A percentile compares a stretch with the other conserved stretches of the same genome.
Evolutionary conservation across 352 stramenopile genomes (phyloP).

Genomic region (Elongisporangium anandrum): DNA sequence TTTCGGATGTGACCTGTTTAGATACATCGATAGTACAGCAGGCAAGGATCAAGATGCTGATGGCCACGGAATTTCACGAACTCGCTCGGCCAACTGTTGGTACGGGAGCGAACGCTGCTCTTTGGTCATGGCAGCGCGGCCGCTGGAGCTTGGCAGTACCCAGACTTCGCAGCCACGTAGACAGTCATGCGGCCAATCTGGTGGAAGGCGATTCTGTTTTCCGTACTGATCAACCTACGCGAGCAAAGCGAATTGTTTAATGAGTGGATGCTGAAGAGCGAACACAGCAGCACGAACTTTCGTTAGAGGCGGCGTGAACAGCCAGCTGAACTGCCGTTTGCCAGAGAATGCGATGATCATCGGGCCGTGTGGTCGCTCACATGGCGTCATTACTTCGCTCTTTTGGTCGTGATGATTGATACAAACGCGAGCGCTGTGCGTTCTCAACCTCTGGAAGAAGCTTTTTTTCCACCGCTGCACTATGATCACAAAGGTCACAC

Average conservation of each 20-base stretch:
- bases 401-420: slow-evolving; percentile 19
- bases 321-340: slow-evolving; percentile 82
- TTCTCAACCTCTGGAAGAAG: slow-evolving; percentile 56
- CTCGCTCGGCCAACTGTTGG: slow-evolving; percentile 50
- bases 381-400: slow-evolving; percentile 9
- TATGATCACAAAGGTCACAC: too few relatives aligned
- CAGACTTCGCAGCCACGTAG: slow-evolving; percentile 63
- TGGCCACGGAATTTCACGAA: slow-evolving; percentile 58
- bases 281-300: slow-evolving; percentile 22
- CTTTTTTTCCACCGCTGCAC: slow-evolving; percentile 57
- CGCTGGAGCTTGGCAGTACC: slow-evolving; percentile 82
- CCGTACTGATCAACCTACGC: slow-evolving; percentile 49
- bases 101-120: slow-evolving; percentile 65
- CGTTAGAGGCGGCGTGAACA: slow-evolving; percentile 70
- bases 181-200: slow-evolving; percentile 63
- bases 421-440: slow-evolving; percentile 54
- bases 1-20: too few relatives aligned
- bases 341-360: slow-evolving; percentile 82
- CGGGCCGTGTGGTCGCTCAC: slow-evolving; percentile 40
- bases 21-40: too few relatives aligned
- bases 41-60: background rate
- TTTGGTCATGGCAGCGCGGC: slow-evolving; percentile 76
- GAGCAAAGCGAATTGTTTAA: background rate
- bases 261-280: background rate
- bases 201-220: slow-evolving; percentile 49